phyloP scores from a whole-genome alignment of 2,329 filamentous ascomycete genomes.

The Diaporthe eres region DNA sequence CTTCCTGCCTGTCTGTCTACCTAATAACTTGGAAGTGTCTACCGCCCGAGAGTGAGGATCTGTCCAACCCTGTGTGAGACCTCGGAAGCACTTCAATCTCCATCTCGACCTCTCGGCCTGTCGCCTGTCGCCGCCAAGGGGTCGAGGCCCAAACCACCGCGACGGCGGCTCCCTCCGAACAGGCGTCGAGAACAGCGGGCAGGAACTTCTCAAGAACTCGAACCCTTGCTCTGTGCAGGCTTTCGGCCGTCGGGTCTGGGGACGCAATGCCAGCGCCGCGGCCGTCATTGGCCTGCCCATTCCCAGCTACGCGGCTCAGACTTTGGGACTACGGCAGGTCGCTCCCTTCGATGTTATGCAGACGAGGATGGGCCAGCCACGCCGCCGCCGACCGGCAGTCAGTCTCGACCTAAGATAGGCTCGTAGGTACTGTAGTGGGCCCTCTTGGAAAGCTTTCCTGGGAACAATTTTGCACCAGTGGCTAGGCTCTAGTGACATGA shows the following conservation, averaged over 20 bases:
- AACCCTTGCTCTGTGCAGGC: conserved; percentile 31
- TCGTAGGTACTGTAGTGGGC: neutral
- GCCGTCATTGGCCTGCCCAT: conserved; percentile 15
- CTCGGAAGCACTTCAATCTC: conserved; percentile 25
- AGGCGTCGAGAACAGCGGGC: neutral
- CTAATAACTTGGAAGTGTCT: neutral
- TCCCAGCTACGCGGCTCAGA: conserved; percentile 32
- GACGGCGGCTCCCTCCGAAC: conserved; percentile 17
- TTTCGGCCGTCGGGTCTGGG: neutral
- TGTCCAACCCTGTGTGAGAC: conserved; percentile 20
- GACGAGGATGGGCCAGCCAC: conserved; percentile 16
- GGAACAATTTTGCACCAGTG: neutral
- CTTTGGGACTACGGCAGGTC: conserved; percentile 29
- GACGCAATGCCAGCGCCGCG: conserved; percentile 11
- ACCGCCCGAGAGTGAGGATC: conserved; percentile 11
- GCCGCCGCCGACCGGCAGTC: conserved; percentile 16
- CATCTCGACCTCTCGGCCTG: neutral
- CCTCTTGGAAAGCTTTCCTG: conserved; percentile 17
- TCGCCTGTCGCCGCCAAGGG: conserved; percentile 18
- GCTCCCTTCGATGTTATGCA: conserved; percentile 26
- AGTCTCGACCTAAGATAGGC: neutral
- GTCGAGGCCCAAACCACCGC: neutral
- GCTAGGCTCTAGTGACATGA: neutral
- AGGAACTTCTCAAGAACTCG: neutral
- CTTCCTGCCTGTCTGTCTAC: neutral